phyloP scores from a whole-genome alignment of 345 rosid genomes.

The Laguncularia racemosa region DNA sequence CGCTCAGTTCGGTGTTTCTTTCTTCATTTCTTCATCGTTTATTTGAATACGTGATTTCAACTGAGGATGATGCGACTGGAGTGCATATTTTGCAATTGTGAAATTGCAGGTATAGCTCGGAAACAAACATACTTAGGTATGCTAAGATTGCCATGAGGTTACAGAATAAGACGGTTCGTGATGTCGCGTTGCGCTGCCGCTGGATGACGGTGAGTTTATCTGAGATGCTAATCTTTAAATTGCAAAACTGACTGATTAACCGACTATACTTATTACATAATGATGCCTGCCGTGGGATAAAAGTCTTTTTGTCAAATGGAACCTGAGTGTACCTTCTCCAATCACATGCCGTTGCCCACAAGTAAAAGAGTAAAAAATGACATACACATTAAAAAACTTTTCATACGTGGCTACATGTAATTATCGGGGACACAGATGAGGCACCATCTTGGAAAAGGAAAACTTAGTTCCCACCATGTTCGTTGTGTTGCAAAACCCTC shows the following conservation, averaged over 20 bases:
- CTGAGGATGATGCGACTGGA: not conserved
- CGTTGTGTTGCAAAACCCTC: no score
- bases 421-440: no score
- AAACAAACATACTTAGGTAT: slow-evolving; percentile 34
- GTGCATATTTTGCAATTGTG: no score
- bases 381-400: no score
- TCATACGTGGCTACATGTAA: no score
- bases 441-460: no score
- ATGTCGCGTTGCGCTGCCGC: slow-evolving; percentile 71
- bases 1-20: not conserved
- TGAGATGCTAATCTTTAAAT: not conserved
- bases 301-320: no score
- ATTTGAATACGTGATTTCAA: not conserved
- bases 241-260: slow-evolving; percentile 5
- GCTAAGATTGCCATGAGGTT: slow-evolving; percentile 55
- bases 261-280: not conserved
- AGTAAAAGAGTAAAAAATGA: no score
- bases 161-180: slow-evolving; percentile 53
- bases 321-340: no score
- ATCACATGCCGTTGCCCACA: no score
- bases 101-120: slow-evolving; percentile 34
- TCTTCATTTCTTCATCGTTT: slow-evolving; percentile 5
- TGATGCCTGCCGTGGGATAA: no score
- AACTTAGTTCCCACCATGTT: no score
- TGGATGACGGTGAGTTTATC: slow-evolving; percentile 50